Base-by-base conservation (phyloP, 2,329 filamentous ascomycete genomes). In the Colletotrichum spaethianum region DNA sequence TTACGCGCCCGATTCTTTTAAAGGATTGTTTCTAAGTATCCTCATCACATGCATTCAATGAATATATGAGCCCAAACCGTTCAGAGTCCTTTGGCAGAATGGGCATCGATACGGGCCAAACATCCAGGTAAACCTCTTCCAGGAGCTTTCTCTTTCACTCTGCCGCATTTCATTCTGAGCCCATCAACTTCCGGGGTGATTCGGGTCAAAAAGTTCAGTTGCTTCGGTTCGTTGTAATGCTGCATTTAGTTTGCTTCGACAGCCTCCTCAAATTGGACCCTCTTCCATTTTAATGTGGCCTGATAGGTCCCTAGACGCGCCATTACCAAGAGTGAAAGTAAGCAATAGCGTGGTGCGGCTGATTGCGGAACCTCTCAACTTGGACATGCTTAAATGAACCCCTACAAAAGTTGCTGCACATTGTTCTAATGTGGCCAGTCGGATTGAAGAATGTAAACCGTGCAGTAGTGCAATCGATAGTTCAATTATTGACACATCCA, bases 291-390 rank as follows among this genome's bases (percentile, higher is more conserved):
- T 11, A 2, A 52, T 52, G 26, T 14, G 3, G 9, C 6, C 23
- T 11, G 16, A 7, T 26, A 52, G 14, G 26, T 28, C 4, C 20
- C 48, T 31, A 36, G 8, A 11, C 33, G 33, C 33, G 53, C n/a
- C 23, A 26, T 18, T 9, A n/a, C 3, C 33, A 11, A n/a, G 20
- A 1, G 23, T 18, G 53, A 3, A 5, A 57, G 12, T n/a, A 40
- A 57, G n/a, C 53, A 40, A 38, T 57, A 57, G 53, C n/a, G 53
- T 16, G 14, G 53, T 57, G 53, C 53, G 53, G 53, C 53, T 57
- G 53, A 40, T 12, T 26, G 33, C 33, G 11, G 12, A 9, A 18
- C n/a, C 23, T 1, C 33, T n/a, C 53, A 40, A 26, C 33, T 57
- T 3, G 4, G 53, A 26, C n/a, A 8, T 26, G n/a, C 14, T 26